Conservation (phyloP, 1,284 basidiomycete species). For the Ganoderma boninense region DNA sequence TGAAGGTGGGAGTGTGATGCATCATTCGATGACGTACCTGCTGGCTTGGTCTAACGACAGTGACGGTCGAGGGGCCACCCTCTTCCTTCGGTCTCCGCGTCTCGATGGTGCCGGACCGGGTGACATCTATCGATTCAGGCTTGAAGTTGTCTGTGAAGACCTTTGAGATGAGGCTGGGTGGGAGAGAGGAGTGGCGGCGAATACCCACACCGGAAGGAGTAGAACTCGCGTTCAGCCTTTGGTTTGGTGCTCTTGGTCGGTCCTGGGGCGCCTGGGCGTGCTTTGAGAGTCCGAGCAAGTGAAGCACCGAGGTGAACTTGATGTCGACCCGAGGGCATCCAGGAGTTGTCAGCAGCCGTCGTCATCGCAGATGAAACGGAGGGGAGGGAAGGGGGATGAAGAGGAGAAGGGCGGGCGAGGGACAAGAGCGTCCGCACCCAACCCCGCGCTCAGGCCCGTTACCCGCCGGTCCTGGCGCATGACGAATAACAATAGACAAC, state of each 20-base stretch:
- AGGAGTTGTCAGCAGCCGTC: constrained; percentile 53
- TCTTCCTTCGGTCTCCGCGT: constrained; percentile 49
- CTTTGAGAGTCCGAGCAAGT: constrained; percentile 64
- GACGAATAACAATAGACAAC: constrained; percentile 26
- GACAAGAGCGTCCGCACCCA: constrained; percentile 9
- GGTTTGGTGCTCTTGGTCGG: constrained; percentile 51
- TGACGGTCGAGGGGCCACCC: constrained; percentile 48
- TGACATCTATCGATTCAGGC: constrained; percentile 70
- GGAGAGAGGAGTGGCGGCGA: constrained; percentile 7
- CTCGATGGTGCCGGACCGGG: constrained; percentile 69
- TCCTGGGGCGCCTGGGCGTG: constrained; percentile 54
- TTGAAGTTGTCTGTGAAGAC: constrained; percentile 70
- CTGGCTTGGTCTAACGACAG: constrained; percentile 68
- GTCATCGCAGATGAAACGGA: constrained; percentile 30
- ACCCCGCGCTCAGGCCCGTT: not conserved
- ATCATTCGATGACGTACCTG: constrained; percentile 51
- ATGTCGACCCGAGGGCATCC: constrained; percentile 67
- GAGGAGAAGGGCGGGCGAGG: constrained; percentile 12
- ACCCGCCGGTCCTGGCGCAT: not conserved
- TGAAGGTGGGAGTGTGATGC: not conserved
- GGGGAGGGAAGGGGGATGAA: constrained; percentile 8
- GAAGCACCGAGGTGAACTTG: constrained; percentile 65
- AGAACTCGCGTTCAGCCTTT: constrained; percentile 71
- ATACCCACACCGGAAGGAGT: constrained; percentile 73
- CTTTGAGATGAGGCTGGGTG: not conserved